Percentiles rank a stretch among this genome's conserved stretches.
phyloP scores from a whole-genome alignment of 2,329 filamentous ascomycete genomes.

The Ambrosiella xylebori region DNA sequence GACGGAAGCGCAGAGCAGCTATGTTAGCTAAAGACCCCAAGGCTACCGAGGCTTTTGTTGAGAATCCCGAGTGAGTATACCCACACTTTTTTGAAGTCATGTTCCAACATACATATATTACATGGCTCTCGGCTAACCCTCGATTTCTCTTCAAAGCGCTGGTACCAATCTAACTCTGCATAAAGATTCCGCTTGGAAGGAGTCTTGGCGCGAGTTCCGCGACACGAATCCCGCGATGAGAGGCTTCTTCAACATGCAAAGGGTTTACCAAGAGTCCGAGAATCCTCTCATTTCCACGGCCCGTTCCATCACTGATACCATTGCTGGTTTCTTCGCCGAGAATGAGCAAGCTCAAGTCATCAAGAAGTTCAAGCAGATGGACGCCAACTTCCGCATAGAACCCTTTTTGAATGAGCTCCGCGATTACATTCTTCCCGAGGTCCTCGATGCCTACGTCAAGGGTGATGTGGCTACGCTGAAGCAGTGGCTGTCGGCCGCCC shows the following conservation, averaged over 20 bases:
- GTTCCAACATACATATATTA: not conserved
- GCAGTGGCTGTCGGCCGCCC: conserved; percentile 88
- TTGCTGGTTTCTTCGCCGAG: conserved; percentile 93
- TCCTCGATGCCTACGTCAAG: conserved; percentile 95
- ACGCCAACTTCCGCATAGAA: conserved; percentile 86
- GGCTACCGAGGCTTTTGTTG: conserved; percentile 45
- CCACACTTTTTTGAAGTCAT: not conserved
- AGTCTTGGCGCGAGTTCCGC: conserved; percentile 92
- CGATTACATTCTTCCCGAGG: conserved; percentile 94
- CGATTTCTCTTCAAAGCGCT: conserved; percentile 39
- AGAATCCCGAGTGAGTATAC: conserved; percentile 70
- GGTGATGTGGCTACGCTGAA: conserved; percentile 81
- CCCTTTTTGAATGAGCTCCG: conserved; percentile 88
- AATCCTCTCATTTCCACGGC: conserved; percentile 89
- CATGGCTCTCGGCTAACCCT: not conserved
- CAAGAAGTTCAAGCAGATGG: conserved; percentile 94
- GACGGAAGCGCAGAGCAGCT: conserved; percentile 58
- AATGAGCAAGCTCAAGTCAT: conserved; percentile 96
- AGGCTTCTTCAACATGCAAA: conserved; percentile 70
- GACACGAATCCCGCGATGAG: conserved; percentile 82
- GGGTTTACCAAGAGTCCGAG: conserved; percentile 86
- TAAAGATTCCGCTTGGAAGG: conserved; percentile 95
- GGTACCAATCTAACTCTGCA: conserved; percentile 89
- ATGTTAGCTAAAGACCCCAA: conserved; percentile 42
- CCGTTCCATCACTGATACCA: conserved; percentile 79